phyloP scores from a whole-genome alignment of 768 basidiomycete genomes.

The Kwoniella dendrophila region DNA sequence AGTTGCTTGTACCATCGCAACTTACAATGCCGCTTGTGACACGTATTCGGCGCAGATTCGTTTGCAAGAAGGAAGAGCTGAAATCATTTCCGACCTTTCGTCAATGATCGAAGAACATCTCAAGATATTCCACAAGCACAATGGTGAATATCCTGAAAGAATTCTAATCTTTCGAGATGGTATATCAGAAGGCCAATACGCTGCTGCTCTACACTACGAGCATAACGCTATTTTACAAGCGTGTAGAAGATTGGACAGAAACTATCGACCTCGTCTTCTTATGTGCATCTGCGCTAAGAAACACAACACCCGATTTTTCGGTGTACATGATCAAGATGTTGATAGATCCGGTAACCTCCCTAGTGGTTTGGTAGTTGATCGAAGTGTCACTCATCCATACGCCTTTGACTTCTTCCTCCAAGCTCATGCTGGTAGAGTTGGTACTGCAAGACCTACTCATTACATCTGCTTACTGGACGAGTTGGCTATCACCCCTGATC shows the following conservation, averaged over 20 bases:
- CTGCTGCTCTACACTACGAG: constrained; percentile 50
- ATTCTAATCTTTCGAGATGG: constrained; percentile 57
- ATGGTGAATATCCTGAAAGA: constrained; percentile 42
- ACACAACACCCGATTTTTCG: constrained; percentile 54
- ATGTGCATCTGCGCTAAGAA: constrained; percentile 53
- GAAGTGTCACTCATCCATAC: constrained; percentile 49
- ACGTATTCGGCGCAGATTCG: constrained; percentile 46
- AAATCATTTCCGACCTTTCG: constrained; percentile 53
- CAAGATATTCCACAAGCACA: constrained; percentile 45
- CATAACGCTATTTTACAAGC: constrained; percentile 49
- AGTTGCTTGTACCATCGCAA: constrained; percentile 56
- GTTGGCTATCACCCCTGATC: constrained; percentile 44
- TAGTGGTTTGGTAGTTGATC: constrained; percentile 49
- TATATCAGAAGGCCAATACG: constrained; percentile 54
- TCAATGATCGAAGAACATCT: constrained; percentile 51
- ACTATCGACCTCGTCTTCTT: constrained; percentile 40
- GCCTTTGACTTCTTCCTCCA: constrained; percentile 55
- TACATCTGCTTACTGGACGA: constrained; percentile 53
- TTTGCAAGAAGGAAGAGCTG: constrained; percentile 52
- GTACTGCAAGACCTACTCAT: constrained; percentile 55
- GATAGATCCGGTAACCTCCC: constrained; percentile 51
- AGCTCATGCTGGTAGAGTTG: constrained; percentile 51
- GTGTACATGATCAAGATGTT: constrained; percentile 27
- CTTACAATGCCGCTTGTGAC: constrained; percentile 47
- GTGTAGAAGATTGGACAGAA: constrained; percentile 29